Evolutionary conservation across 176 grass and related monocot genomes (phyloP).

Genomic region (Eleusine coracana): DNA sequence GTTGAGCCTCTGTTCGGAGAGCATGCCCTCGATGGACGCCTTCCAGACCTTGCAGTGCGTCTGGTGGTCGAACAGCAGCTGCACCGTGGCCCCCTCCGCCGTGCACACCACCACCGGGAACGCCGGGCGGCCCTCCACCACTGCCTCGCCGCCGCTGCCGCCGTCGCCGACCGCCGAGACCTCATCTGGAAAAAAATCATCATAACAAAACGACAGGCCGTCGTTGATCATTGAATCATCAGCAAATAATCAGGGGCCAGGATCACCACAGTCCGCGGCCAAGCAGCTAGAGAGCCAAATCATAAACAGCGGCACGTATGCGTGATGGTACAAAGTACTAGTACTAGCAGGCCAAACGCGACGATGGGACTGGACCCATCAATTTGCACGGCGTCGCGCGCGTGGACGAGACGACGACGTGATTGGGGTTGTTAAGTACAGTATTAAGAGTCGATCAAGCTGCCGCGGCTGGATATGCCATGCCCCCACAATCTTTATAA

Average conservation of each 20-base stretch:
- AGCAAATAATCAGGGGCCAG: background rate
- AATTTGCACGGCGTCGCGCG: background rate
- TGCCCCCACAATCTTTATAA: too few species aligned
- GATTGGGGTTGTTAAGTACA: background rate
- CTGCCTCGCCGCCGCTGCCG: conserved; percentile 22
- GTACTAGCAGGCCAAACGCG: background rate
- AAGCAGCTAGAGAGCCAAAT: conserved; percentile 4
- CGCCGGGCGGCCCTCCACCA: conserved; percentile 44
- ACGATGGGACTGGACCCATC: background rate
- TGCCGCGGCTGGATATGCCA: background rate
- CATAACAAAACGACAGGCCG: conserved; percentile 10
- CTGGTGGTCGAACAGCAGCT: conserved; percentile 70
- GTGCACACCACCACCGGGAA: conserved; percentile 59
- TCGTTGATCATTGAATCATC: background rate
- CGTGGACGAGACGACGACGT: background rate
- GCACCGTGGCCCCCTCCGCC: conserved; percentile 51
- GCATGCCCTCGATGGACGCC: conserved; percentile 59
- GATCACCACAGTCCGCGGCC: background rate
- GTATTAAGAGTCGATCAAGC: background rate
- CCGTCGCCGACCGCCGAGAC: conserved; percentile 48
- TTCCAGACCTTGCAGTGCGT: conserved; percentile 79
- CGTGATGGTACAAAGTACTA: background rate
- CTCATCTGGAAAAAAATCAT: conserved; percentile 60
- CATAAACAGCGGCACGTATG: background rate
- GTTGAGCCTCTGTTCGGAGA: conserved; percentile 48